These are phyloP conservation scores for Trichosporon faecale DNA, from an alignment of 1,284 basidiomycete genomes.

Conservation along the genomic window DNA sequence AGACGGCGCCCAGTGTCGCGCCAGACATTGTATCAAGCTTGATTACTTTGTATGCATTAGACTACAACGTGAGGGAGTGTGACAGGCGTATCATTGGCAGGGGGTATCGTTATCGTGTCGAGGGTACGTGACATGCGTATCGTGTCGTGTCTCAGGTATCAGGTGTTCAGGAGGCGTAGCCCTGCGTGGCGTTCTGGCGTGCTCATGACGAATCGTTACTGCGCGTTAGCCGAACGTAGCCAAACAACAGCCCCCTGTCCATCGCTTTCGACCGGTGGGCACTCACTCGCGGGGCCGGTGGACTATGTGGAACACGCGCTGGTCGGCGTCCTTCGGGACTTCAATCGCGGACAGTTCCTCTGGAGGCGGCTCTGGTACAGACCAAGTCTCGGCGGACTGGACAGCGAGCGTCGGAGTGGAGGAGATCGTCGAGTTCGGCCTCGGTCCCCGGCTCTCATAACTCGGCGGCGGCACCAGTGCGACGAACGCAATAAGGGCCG, in stretches of 20 bases:
- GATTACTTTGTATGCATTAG: not conserved
- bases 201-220: slow-evolving; percentile 5
- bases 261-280: not conserved
- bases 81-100: no score
- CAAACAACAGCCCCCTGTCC: not conserved
- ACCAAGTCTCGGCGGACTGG: not conserved
- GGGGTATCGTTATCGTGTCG: not conserved
- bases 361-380: not conserved
- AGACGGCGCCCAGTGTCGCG: no score
- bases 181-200: not conserved
- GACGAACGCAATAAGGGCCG: not conserved
- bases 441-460: not conserved
- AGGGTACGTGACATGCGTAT: not conserved
- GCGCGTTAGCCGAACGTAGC: not conserved
- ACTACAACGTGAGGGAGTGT: no score
- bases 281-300: not conserved
- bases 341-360: not conserved
- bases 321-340: not conserved
- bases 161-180: not conserved
- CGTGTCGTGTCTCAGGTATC: not conserved
- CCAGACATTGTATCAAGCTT: no score
- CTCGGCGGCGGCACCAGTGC: not conserved
- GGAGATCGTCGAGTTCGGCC: not conserved
- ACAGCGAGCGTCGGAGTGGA: not conserved
- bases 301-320: not conserved